Conservation (phyloP, 73 alveolate genomes). For the Paramecium biaurelia region DNA sequence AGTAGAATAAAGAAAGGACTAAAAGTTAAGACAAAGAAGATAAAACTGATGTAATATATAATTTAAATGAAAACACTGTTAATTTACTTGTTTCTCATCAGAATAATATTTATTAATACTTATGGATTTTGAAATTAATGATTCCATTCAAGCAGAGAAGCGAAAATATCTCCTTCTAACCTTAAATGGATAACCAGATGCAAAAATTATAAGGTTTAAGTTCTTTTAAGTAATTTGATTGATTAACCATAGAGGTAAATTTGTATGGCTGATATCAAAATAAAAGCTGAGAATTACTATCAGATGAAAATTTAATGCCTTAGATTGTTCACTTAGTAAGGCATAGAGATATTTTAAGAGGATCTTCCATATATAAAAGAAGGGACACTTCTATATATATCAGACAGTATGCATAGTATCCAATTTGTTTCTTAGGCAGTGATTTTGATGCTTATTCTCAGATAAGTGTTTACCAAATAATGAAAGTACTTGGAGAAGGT, state of each 20-base stretch:
- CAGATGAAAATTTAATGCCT: slow-evolving; percentile 10
- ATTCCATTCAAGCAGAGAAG: background rate
- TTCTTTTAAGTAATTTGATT: background rate
- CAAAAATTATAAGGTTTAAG: background rate
- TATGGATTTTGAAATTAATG: background rate
- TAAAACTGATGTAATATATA: background rate
- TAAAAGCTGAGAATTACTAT: background rate
- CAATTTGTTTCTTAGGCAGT: background rate
- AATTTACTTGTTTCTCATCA: background rate
- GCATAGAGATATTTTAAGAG: slow-evolving; percentile 58
- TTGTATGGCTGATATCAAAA: slow-evolving; percentile 3
- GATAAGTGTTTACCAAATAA: slow-evolving; percentile 68
- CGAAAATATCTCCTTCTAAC: background rate
- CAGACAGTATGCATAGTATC: background rate
- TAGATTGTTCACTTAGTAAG: slow-evolving; percentile 51
- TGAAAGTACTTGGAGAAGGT: slow-evolving; percentile 91
- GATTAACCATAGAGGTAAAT: background rate
- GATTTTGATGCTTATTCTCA: slow-evolving; percentile 52
- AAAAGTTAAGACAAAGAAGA: slow-evolving; percentile 1
- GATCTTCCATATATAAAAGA: slow-evolving; percentile 47
- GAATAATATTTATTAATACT: background rate
- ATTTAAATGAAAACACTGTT: background rate
- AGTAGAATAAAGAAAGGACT: slow-evolving; percentile 48
- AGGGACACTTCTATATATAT: background rate
- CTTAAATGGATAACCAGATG: slow-evolving; percentile 13